Percentiles rank a stretch among this genome's conserved stretches.
Evolutionary conservation across 768 basidiomycete genomes (phyloP).

Genomic region (Boletus rufocinnamomeus): DNA sequence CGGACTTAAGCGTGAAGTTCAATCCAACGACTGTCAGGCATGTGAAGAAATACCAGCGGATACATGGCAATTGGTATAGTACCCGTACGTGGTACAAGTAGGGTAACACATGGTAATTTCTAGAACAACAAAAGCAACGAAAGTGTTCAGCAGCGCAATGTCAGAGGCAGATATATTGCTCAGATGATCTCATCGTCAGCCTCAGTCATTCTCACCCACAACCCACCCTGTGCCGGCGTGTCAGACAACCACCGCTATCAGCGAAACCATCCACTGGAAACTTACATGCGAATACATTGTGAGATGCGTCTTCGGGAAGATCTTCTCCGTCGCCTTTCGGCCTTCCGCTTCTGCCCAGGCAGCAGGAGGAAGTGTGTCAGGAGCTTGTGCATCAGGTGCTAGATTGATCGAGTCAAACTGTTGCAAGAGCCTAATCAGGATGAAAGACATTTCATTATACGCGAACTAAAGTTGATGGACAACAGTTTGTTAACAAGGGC

Average conservation of each 20-base stretch:
- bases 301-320: constrained; percentile 54
- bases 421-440: constrained; percentile 65
- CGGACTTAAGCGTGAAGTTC: background rate
- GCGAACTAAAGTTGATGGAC: constrained; percentile 42
- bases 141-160: background rate
- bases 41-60: background rate
- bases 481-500: background rate
- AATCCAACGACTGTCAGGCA: background rate
- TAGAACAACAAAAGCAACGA: background rate
- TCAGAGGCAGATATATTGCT: background rate
- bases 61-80: background rate
- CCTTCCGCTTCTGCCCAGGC: constrained; percentile 49
- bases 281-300: constrained; percentile 54
- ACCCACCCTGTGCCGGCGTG: constrained; percentile 42
- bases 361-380: constrained; percentile 46
- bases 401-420: constrained; percentile 51
- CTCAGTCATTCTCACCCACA: constrained; percentile 50
- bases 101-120: background rate
- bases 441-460: constrained; percentile 62
- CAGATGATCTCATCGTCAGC: constrained; percentile 11
- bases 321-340: constrained; percentile 50
- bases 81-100: background rate
- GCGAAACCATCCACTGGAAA: background rate
- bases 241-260: background rate
- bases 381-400: constrained; percentile 47